Evolutionary conservation across 2,329 filamentous ascomycete species (phyloP).

Genomic region (Penicillium sp.): DNA sequence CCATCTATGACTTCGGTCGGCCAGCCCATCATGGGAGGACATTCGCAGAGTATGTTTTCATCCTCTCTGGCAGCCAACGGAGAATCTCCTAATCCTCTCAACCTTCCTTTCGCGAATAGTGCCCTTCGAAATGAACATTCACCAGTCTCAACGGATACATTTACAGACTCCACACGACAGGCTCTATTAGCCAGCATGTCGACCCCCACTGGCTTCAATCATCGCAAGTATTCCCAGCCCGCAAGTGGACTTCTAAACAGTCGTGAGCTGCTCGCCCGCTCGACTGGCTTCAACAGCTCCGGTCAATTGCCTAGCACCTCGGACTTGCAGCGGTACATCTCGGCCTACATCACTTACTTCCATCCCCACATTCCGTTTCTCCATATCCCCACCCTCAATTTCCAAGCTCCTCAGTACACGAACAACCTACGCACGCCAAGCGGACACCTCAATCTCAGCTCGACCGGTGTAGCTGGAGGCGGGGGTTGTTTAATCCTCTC

Average conservation of each 20-base stretch:
- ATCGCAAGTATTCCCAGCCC: constrained; percentile 60
- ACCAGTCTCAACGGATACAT: constrained; percentile 62
- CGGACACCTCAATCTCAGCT: constrained; percentile 50
- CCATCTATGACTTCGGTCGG: constrained; percentile 73
- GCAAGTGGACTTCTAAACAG: constrained; percentile 50
- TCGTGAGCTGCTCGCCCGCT: constrained; percentile 36
- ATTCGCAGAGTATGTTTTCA: constrained; percentile 53
- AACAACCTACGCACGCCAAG: constrained; percentile 59
- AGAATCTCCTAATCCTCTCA: constrained; percentile 49
- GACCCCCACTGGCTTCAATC: constrained; percentile 56
- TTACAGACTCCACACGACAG: constrained; percentile 65
- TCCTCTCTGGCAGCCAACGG: constrained; percentile 44
- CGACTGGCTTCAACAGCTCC: constrained; percentile 41
- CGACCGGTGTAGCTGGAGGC: constrained; percentile 64
- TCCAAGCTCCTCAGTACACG: constrained; percentile 71
- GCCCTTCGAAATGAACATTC: constrained; percentile 59
- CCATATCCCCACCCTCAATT: constrained; percentile 86
- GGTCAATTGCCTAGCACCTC: constrained; percentile 70
- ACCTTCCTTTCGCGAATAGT: constrained; percentile 56
- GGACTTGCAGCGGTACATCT: constrained; percentile 86
- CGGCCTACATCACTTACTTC: constrained; percentile 86
- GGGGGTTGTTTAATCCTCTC: constrained; percentile 83
- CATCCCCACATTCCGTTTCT: constrained; percentile 94
- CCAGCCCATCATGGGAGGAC: constrained; percentile 66
- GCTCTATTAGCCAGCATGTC: constrained; percentile 61